Evolutionary conservation across 2,329 filamentous ascomycete species (phyloP).

Genomic region (Pestalotiopsis sp.): DNA sequence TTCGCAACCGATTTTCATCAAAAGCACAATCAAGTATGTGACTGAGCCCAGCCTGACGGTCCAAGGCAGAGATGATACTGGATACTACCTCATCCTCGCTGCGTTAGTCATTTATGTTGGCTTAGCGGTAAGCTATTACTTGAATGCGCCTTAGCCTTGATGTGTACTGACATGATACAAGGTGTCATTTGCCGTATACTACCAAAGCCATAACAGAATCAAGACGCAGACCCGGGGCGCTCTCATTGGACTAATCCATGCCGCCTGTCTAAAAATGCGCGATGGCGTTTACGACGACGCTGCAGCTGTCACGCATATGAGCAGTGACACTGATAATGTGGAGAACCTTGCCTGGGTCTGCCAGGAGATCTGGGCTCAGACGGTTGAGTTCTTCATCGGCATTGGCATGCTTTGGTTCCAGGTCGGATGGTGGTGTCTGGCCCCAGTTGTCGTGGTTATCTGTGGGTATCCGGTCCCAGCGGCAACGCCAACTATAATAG

Average conservation of each 20-base stretch:
- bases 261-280: constrained; percentile 1
- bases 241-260: constrained; percentile 7
- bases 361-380: not conserved
- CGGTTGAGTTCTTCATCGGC: not conserved
- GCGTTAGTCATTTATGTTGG: constrained; percentile 39
- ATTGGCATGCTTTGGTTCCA: not conserved
- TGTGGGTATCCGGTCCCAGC: not conserved
- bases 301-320: constrained; percentile 13
- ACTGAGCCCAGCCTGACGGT: constrained; percentile 8
- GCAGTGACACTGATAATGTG: constrained; percentile 3
- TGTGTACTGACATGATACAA: not conserved
- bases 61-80: constrained; percentile 15
- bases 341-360: not conserved
- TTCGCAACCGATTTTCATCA: constrained; percentile 43
- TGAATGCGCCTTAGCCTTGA: not conserved
- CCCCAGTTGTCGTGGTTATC: not conserved
- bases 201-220: constrained; percentile 7
- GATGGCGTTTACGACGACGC: constrained; percentile 7
- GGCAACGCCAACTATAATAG: too few relatives aligned
- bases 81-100: constrained; percentile 35
- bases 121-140: constrained; percentile 33
- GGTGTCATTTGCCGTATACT: not conserved
- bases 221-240: constrained; percentile 1
- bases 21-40: constrained; percentile 37
- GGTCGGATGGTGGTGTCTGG: constrained; percentile 8